Evolutionary conservation across 108 stramenopile species (phyloP).

Genomic region (Fragilaria crotonensis): DNA sequence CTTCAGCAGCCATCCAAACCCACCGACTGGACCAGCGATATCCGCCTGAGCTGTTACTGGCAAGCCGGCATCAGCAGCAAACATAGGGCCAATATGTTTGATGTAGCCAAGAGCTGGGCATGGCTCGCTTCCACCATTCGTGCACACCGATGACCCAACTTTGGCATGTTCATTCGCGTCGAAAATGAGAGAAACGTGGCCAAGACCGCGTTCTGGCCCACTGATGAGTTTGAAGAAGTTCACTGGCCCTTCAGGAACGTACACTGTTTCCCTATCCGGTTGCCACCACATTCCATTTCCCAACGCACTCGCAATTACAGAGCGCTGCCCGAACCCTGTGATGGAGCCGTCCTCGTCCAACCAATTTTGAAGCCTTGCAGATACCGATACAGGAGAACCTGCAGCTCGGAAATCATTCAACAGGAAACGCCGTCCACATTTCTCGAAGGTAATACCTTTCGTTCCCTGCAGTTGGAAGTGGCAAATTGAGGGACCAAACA

Average conservation of each 20-base stretch:
- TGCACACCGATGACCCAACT: constrained; percentile 10
- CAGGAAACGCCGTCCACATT: constrained; percentile 27
- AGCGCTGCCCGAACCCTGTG: constrained; percentile 11
- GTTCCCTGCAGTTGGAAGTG: constrained; percentile 11
- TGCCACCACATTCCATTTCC: constrained; percentile 26
- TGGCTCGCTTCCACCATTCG: constrained; percentile 7
- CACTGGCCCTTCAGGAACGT: constrained; percentile 24
- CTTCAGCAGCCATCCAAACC: constrained; percentile 27
- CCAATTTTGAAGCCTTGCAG: constrained; percentile 27
- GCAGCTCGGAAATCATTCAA: constrained; percentile 3
- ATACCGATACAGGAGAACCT: constrained; percentile 4
- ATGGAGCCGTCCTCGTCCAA: constrained; percentile 24
- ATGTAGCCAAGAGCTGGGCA: constrained; percentile 15
- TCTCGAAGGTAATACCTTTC: constrained; percentile 18
- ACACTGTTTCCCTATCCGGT: constrained; percentile 16
- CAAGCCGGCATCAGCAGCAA: constrained; percentile 2
- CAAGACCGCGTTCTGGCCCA: constrained; percentile 13
- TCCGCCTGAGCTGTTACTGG: constrained; percentile 30
- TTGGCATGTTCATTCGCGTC: constrained; percentile 15
- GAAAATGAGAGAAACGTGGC: constrained; percentile 18
- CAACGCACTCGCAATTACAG: constrained; percentile 21
- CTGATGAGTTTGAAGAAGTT: constrained; percentile 12
- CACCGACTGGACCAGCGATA: constrained; percentile 21
- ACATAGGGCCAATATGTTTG: constrained; percentile 21
- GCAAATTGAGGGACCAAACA: too few relatives aligned